Conservation (phyloP, 345 rosid genomes). For the Populus deltoides region DNA sequence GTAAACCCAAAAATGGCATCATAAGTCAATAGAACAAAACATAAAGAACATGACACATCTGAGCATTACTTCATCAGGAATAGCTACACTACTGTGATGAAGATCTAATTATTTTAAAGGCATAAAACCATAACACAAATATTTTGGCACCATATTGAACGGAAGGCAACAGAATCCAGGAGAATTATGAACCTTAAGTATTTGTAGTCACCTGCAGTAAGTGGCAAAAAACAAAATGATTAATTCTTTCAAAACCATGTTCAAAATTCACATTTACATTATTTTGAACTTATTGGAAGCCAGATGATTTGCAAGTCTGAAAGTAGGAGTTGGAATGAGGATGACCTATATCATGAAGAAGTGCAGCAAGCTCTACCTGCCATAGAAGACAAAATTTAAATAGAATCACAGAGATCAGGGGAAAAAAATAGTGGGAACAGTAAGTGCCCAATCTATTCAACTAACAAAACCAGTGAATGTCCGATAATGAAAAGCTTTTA, state of each 20-base stretch:
- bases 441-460: background rate
- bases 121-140: background rate
- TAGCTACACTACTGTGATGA: background rate
- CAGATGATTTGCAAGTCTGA: background rate
- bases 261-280: background rate
- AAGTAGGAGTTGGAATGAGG: background rate
- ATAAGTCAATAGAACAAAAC: no score
- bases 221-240: conserved; percentile 9
- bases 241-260: background rate
- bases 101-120: background rate
- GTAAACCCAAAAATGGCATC: no score
- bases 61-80: background rate
- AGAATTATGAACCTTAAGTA: conserved; percentile 57
- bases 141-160: background rate
- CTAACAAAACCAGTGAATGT: no score
- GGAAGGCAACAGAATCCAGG: background rate
- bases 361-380: conserved; percentile 85
- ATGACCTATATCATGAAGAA: conserved; percentile 83
- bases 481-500: no score
- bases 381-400: conserved; percentile 14
- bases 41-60: background rate
- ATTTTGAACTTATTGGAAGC: background rate
- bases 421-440: background rate
- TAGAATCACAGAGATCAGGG: background rate
- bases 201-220: conserved; percentile 71